Evolutionary conservation across 169 alveolate species (phyloP).

Genomic region (Babesia divergens): DNA sequence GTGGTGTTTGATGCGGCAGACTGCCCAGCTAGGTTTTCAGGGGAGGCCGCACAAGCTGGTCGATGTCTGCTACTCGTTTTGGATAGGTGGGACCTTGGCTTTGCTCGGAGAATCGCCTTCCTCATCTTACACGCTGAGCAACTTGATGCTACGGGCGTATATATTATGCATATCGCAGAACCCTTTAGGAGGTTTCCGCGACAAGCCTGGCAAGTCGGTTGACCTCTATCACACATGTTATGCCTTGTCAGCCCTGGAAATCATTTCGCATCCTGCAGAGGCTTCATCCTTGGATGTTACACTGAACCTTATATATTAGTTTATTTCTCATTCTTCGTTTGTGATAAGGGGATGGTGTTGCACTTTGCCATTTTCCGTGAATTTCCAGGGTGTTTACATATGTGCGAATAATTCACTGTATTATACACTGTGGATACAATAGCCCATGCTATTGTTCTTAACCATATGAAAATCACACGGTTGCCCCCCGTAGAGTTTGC

Average conservation of each 20-base stretch:
- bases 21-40: conserved; percentile 92
- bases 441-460: too few species aligned
- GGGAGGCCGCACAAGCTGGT: conserved; percentile 97
- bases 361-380: too few species aligned
- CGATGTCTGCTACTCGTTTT: conserved; percentile 94
- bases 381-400: too few species aligned
- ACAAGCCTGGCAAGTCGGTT: conserved; percentile 92
- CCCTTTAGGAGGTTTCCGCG: conserved; percentile 88
- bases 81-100: conserved; percentile 91
- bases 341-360: too few species aligned
- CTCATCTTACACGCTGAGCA: not conserved
- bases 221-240: conserved; percentile 95
- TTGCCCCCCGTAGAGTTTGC: too few species aligned
- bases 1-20: conserved; percentile 87
- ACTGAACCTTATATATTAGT: not conserved
- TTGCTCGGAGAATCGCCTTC: conserved; percentile 23
- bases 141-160: conserved; percentile 58
- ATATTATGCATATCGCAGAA: conserved; percentile 70
- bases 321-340: too few species aligned
- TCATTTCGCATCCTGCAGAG: conserved; percentile 26
- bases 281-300: not conserved
- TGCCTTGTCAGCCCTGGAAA: conserved; percentile 86
- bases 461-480: too few species aligned
- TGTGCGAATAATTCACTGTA: too few species aligned
- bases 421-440: too few species aligned